These are phyloP conservation scores for Dimocarpus longan DNA, from an alignment of 345 rosid species.

Conservation along the genomic window DNA sequence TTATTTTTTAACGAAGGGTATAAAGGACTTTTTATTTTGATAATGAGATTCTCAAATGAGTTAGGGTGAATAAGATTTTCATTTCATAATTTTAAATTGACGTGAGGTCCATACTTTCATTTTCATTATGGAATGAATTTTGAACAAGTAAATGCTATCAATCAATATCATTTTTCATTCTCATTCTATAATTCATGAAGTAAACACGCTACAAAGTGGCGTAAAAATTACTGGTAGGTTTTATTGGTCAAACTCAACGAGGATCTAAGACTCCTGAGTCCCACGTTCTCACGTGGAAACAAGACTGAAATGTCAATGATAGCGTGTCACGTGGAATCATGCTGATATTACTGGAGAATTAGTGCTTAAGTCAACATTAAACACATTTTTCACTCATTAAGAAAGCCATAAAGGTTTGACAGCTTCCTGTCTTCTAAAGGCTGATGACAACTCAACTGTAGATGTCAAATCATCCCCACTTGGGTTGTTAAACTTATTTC, in stretches of 20 bases:
- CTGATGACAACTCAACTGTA: slow-evolving; percentile 21
- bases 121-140: no score
- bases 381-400: neutral
- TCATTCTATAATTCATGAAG: no score
- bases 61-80: no score
- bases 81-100: no score
- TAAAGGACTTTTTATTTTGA: no score
- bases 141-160: no score
- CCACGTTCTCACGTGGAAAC: neutral
- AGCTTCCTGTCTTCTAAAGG: slow-evolving; percentile 13
- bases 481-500: neutral
- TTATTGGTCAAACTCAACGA: neutral
- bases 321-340: slow-evolving; percentile 11
- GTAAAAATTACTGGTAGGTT: neutral
- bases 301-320: slow-evolving; percentile 10
- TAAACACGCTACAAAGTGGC: no score
- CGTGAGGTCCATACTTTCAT: no score
- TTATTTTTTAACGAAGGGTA: no score
- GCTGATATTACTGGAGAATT: slow-evolving; percentile 20
- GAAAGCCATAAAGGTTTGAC: neutral
- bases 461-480: neutral
- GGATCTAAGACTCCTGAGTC: neutral
- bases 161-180: no score
- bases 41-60: no score
- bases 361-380: slow-evolving; percentile 12